Percentiles rank a stretch among this genome's conserved stretches.
These are phyloP conservation scores for Trichomonascaceae sp. DNA, from an alignment of 1,139 yeast species.

Conservation along the genomic window DNA sequence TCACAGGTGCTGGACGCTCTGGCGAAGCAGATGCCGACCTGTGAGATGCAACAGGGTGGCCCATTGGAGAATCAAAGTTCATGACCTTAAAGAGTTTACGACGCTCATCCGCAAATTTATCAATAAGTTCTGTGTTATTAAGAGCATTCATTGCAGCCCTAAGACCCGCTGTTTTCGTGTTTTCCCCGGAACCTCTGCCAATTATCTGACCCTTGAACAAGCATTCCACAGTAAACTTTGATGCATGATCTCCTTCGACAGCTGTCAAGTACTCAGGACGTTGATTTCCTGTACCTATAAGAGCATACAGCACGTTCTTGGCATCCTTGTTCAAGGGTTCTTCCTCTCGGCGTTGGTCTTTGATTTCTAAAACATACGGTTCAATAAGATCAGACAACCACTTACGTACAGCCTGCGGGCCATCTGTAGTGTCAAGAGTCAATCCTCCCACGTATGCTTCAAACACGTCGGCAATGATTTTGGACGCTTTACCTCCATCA, in stretches of 20 bases:
- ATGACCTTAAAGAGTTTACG: slow-evolving; percentile 50
- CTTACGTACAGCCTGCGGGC: slow-evolving; percentile 43
- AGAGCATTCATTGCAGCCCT: slow-evolving; percentile 71
- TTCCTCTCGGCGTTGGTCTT: slow-evolving; percentile 25
- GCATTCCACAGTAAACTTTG: slow-evolving; percentile 59
- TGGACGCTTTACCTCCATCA: slow-evolving; percentile 29
- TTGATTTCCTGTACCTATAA: slow-evolving; percentile 69
- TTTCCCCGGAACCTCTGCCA: slow-evolving; percentile 58
- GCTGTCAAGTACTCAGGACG: slow-evolving; percentile 51
- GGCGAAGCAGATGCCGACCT: neutral
- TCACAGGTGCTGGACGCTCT: neutral
- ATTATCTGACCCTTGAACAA: slow-evolving; percentile 45
- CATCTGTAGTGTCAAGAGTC: slow-evolving; percentile 48
- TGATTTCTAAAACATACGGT: slow-evolving; percentile 42
- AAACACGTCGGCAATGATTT: slow-evolving; percentile 69
- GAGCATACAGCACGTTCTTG: slow-evolving; percentile 71
- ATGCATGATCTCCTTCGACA: slow-evolving; percentile 47
- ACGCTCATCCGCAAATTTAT: slow-evolving; percentile 56
- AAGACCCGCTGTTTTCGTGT: slow-evolving; percentile 59
- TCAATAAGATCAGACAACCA: slow-evolving; percentile 58
- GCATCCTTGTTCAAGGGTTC: slow-evolving; percentile 51
- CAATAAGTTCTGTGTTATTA: slow-evolving; percentile 51
- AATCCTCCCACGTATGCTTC: slow-evolving; percentile 92
- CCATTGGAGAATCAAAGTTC: neutral
- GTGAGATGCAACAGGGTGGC: neutral